Evolutionary conservation across 2,329 filamentous ascomycete genomes (phyloP).

Genomic region (Canariomyces notabilis): DNA sequence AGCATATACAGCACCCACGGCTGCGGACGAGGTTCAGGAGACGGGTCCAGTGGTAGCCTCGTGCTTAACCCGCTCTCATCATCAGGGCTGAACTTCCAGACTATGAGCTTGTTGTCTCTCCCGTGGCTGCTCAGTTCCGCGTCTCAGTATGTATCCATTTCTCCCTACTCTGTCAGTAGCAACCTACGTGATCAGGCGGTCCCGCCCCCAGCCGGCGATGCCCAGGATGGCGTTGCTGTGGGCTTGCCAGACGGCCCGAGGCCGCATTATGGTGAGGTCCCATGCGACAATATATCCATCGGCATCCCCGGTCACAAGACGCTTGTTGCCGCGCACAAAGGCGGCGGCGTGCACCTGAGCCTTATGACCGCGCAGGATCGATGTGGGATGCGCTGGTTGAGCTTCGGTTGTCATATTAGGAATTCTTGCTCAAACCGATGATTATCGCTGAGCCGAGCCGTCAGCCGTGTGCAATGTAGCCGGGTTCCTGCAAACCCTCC

Average conservation of each 20-base stretch:
- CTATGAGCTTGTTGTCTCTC: slow-evolving; percentile 76
- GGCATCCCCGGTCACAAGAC: slow-evolving; percentile 80
- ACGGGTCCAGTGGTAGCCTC: slow-evolving; percentile 64
- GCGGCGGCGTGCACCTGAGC: slow-evolving; percentile 71
- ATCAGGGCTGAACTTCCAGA: slow-evolving; percentile 67
- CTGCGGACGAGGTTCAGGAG: slow-evolving; percentile 45
- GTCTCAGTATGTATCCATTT: not conserved
- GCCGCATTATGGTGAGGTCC: slow-evolving; percentile 76
- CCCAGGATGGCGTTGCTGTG: slow-evolving; percentile 75
- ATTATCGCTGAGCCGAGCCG: not conserved
- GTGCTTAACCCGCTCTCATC: slow-evolving; percentile 63
- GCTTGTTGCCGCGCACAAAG: slow-evolving; percentile 68
- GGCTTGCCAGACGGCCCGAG: slow-evolving; percentile 79
- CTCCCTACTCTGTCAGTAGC: not conserved
- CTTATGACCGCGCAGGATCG: slow-evolving; percentile 79
- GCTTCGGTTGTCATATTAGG: slow-evolving; percentile 25
- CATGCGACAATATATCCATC: slow-evolving; percentile 86
- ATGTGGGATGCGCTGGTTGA: slow-evolving; percentile 42
- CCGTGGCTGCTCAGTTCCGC: slow-evolving; percentile 61
- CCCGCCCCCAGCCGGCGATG: slow-evolving; percentile 63
- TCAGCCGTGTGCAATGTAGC: too few relatives aligned
- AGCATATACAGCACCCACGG: slow-evolving; percentile 86
- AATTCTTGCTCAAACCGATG: too few relatives aligned
- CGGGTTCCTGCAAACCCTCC: too few relatives aligned
- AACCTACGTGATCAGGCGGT: slow-evolving; percentile 75